phyloP scores from a whole-genome alignment of 2,329 filamentous ascomycete species.

The Myriosclerotinia duriaeana region DNA sequence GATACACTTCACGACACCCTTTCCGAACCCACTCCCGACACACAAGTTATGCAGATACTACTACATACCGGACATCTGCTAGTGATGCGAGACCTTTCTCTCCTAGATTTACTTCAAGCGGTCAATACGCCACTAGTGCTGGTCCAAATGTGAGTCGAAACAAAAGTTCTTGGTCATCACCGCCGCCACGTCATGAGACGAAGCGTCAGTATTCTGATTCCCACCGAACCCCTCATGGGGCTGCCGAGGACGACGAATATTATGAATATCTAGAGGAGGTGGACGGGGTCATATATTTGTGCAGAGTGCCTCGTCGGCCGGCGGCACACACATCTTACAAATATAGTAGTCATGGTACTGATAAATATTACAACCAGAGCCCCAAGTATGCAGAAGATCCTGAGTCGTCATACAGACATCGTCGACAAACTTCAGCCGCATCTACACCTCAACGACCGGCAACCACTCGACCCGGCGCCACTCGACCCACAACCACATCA shows the following conservation, averaged over 20 bases:
- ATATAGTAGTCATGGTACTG: constrained; percentile 42
- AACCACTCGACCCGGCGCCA: constrained; percentile 25
- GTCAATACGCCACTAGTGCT: constrained; percentile 43
- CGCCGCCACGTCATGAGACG: constrained; percentile 35
- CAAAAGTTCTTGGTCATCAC: constrained; percentile 39
- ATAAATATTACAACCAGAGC: constrained; percentile 40
- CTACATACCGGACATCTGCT: constrained; percentile 32
- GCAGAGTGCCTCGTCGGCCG: constrained; percentile 26
- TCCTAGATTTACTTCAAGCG: constrained; percentile 42
- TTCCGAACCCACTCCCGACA: constrained; percentile 40
- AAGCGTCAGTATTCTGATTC: constrained; percentile 40
- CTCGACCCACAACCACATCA: constrained; percentile 34
- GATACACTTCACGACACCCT: constrained; percentile 34
- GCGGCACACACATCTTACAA: constrained; percentile 36
- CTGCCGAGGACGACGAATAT: constrained; percentile 42
- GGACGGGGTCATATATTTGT: constrained; percentile 35
- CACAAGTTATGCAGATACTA: constrained; percentile 37
- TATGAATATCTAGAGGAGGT: constrained; percentile 39
- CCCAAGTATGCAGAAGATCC: constrained; percentile 37
- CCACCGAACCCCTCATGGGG: constrained; percentile 42
- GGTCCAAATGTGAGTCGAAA: constrained; percentile 44
- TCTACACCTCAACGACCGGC: constrained; percentile 39
- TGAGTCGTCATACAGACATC: constrained; percentile 34
- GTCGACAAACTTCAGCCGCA: constrained; percentile 34
- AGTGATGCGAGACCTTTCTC: constrained; percentile 37